These are phyloP conservation scores for Fusarium camptoceras DNA, from an alignment of 2,329 filamentous ascomycete species.

Conservation along the genomic window DNA sequence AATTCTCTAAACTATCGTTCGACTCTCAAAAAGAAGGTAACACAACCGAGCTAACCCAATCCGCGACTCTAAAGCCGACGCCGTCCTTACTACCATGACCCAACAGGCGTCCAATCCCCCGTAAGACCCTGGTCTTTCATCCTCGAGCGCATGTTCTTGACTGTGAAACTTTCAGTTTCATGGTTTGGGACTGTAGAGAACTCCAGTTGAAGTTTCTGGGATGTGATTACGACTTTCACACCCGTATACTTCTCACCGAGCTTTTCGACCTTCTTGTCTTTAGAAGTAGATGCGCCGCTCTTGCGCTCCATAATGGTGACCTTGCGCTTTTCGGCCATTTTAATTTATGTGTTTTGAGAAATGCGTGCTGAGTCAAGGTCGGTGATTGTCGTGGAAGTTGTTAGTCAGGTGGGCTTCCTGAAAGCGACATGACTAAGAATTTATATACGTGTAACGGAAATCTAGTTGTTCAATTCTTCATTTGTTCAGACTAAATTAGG, in stretches of 20 bases:
- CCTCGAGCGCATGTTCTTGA: neutral
- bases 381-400: neutral
- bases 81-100: neutral
- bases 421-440: neutral
- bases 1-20: neutral
- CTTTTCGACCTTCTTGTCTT: neutral
- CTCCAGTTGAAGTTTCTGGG: neutral
- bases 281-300: neutral
- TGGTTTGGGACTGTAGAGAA: neutral
- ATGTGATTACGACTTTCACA: neutral
- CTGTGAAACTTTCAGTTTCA: neutral
- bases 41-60: neutral
- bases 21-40: neutral
- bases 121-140: neutral
- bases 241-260: neutral
- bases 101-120: neutral
- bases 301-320: neutral
- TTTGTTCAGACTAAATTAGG: fast-evolving
- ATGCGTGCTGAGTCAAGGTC: neutral
- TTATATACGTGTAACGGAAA: neutral
- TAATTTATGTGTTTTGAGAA: neutral
- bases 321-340: neutral
- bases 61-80: neutral
- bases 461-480: neutral
- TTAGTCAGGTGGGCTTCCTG: neutral